Evolutionary conservation across 1,284 basidiomycete genomes (phyloP).

Genomic region (Trametes hirsuta): DNA sequence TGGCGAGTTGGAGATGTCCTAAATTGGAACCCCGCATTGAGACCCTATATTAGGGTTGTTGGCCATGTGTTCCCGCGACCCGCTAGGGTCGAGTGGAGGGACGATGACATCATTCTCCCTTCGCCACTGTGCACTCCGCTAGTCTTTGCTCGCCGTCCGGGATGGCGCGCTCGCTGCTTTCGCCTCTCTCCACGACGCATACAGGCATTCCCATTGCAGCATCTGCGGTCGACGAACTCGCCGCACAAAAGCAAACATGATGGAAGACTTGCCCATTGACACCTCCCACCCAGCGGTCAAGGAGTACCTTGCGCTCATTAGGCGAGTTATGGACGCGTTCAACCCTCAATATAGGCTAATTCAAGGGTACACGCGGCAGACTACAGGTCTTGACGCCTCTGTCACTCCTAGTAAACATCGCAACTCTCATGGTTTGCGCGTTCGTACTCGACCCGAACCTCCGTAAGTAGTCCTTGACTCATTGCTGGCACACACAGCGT

Average conservation of each 20-base stretch:
- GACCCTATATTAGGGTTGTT: constrained; percentile 18
- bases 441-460: constrained; percentile 59
- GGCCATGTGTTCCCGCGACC: constrained; percentile 5
- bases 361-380: constrained; percentile 36
- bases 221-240: background rate
- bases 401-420: constrained; percentile 73
- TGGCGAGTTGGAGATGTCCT: background rate
- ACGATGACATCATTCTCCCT: constrained; percentile 17
- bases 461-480: constrained; percentile 34
- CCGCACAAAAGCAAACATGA: constrained; percentile 16
- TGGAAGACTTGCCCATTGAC: constrained; percentile 36
- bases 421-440: constrained; percentile 58
- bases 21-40: background rate
- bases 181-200: background rate
- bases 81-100: background rate
- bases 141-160: background rate
- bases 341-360: background rate
- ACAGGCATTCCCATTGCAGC: background rate
- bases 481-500: background rate
- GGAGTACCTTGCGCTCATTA: constrained; percentile 36
- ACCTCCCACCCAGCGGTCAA: constrained; percentile 35
- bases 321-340: constrained; percentile 19
- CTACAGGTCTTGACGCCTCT: constrained; percentile 81
- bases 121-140: constrained; percentile 2
- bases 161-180: background rate